Conservation (phyloP, 305 asterid species). For the Lippia alba region DNA sequence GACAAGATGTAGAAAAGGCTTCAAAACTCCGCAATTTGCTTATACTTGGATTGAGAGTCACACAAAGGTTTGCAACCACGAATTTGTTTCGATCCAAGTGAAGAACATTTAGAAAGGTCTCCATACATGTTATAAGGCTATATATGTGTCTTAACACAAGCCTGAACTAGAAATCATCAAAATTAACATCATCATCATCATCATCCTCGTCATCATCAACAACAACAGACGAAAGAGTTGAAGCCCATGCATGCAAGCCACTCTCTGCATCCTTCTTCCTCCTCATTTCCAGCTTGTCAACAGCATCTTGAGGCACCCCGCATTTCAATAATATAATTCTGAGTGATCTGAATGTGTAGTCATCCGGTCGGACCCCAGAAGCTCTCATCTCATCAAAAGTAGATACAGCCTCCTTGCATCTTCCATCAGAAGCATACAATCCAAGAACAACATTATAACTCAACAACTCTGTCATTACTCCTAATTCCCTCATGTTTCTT, state of each 20-base stretch:
- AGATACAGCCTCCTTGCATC: constrained; percentile 76
- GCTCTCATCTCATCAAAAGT: constrained; percentile 74
- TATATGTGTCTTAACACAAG: constrained; percentile 4
- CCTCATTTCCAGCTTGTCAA: constrained; percentile 55
- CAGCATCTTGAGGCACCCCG: constrained; percentile 72
- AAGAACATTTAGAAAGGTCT: constrained; percentile 3
- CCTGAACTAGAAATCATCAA: constrained; percentile 28
- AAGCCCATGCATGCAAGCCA: constrained; percentile 67
- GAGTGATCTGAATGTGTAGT: constrained; percentile 73
- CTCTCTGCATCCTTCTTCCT: constrained; percentile 54
- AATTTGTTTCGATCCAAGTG: neutral
- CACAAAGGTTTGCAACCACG: neutral
- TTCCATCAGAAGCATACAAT: constrained; percentile 78
- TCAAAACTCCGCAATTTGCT: neutral
- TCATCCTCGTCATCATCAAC: constrained; percentile 44
- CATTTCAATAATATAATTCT: constrained; percentile 73
- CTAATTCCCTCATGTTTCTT: constrained; percentile 70
- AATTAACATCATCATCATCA: constrained; percentile 31
- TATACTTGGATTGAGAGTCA: neutral
- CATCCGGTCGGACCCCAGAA: constrained; percentile 69
- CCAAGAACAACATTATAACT: constrained; percentile 84
- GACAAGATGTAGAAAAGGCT: neutral
- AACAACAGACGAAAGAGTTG: constrained; percentile 63
- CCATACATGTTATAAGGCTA: neutral
- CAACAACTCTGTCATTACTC: constrained; percentile 76